Base-by-base conservation (phyloP, 495 filamentous ascomycete species). In the Halenospora varia region DNA sequence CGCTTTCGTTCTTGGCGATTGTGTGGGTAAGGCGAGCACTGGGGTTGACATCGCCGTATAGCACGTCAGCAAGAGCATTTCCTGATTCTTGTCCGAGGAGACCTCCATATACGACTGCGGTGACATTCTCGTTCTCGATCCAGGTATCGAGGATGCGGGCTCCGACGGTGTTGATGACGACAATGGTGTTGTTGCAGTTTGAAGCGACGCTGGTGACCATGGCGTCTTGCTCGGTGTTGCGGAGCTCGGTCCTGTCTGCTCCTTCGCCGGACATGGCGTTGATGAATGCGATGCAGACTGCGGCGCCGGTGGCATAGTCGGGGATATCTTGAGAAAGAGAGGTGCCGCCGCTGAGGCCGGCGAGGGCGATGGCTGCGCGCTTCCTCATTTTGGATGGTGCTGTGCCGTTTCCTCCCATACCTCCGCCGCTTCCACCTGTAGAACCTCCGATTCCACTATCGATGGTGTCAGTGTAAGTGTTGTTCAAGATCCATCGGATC, bases 1-100 rank as follows among this genome's bases (percentile, higher is more conserved):
- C 72, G 96, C 96, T 1, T 90, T 90, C 1, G 86, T 78, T 68
- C 92, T 92, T 61, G 77, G 25, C 3, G 13, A 35, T 39, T 3
- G 35, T 44, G 23, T 46, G 19, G n/a, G 52, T n/a, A 25, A 46
- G 42, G 13, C 15, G 35, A 26, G 11, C 92, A 25, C 85, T 82
- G 6, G 92, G 92, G 71, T 92, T 96, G 68, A 90, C 83, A 49
- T 77, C 80, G 48, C 92, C 93, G 70, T 95, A 97, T 13, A 97
- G 85, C 8, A 97, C 81, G 65, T 96, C 92, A 25, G 82, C 81
- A 57, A 97, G 80, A n/a, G 87, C 81, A 71, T 92, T 90, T 40
- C 92, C 92, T 24, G 85, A 89, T 68, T 97, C 87, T 67, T 96
- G 86, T 11, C 92, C 92, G 0, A 92, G 93, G 48, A 96, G 67